Conservation (phyloP, 768 basidiomycete species). For the Boletus speciosus region DNA sequence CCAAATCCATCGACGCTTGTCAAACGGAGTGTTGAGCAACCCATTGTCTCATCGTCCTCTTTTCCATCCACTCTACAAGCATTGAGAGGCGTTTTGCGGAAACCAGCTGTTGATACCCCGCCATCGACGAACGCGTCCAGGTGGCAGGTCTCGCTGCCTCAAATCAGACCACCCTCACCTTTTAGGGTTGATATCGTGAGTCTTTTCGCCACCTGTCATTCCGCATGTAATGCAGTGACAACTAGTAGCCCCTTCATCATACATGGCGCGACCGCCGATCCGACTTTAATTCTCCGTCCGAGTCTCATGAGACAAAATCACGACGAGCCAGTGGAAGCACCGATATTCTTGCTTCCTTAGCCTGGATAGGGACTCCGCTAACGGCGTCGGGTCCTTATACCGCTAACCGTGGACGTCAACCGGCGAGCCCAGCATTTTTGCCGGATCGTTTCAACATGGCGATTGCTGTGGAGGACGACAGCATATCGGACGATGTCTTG, state of each 20-base stretch:
- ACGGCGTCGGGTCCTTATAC: background rate
- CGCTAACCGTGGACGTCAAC: background rate
- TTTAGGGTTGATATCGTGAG: slow-evolving; percentile 27
- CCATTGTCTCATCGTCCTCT: background rate
- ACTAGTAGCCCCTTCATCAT: slow-evolving; percentile 28
- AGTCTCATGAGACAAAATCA: background rate
- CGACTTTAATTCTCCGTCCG: slow-evolving; percentile 10
- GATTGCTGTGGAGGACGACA: slow-evolving; percentile 49
- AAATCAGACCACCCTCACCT: slow-evolving; percentile 24
- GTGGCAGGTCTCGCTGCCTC: slow-evolving; percentile 16
- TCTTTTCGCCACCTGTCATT: background rate
- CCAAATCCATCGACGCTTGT: slow-evolving; percentile 2
- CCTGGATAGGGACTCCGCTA: slow-evolving; percentile 26
- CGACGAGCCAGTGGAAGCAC: slow-evolving; percentile 18
- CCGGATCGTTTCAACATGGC: slow-evolving; percentile 30
- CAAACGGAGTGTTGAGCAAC: slow-evolving; percentile 4
- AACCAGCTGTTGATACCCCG: slow-evolving; percentile 1
- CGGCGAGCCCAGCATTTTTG: background rate
- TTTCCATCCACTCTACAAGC: background rate
- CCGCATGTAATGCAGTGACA: slow-evolving; percentile 11
- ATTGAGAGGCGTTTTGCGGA: slow-evolving; percentile 1
- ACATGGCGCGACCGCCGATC: slow-evolving; percentile 27
- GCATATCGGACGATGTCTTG: slow-evolving; percentile 48
- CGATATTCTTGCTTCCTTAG: slow-evolving; percentile 32
- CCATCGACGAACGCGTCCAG: background rate